Evolutionary conservation across 2,329 filamentous ascomycete genomes (phyloP).

Genomic region (Lasiodiplodia theobromae): DNA sequence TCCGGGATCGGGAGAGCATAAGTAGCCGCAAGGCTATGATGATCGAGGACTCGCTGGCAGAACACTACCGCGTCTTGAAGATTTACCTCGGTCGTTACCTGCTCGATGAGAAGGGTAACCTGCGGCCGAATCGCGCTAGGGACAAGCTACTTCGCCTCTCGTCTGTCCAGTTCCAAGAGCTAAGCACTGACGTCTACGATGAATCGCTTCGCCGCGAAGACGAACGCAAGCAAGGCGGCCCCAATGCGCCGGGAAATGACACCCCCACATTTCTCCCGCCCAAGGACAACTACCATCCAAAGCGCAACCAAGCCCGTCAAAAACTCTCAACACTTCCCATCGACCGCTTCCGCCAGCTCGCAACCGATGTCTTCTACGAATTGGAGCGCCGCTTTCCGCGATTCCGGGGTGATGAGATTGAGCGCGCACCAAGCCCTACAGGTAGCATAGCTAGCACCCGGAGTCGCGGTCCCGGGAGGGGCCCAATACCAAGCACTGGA

Average conservation of each 20-base stretch:
- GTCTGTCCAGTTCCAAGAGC: slow-evolving; percentile 91
- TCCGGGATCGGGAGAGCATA: slow-evolving; percentile 61
- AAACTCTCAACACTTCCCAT: slow-evolving; percentile 89
- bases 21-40: slow-evolving; percentile 65
- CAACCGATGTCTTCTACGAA: slow-evolving; percentile 95
- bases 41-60: slow-evolving; percentile 74
- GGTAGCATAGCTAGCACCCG: slow-evolving; percentile 62
- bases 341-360: slow-evolving; percentile 86
- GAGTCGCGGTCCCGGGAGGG: slow-evolving; percentile 65
- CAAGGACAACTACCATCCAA: slow-evolving; percentile 91
- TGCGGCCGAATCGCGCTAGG: slow-evolving; percentile 84
- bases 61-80: slow-evolving; percentile 84
- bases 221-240: slow-evolving; percentile 54
- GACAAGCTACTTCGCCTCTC: slow-evolving; percentile 94
- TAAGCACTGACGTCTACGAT: slow-evolving; percentile 97
- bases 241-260: slow-evolving; percentile 55
- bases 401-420: slow-evolving; percentile 74
- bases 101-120: slow-evolving; percentile 76
- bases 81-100: slow-evolving; percentile 74
- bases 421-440: slow-evolving; percentile 71
- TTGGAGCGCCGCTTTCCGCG: slow-evolving; percentile 87
- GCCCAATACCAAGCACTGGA: slow-evolving; percentile 60
- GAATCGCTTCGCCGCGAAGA: slow-evolving; percentile 88
- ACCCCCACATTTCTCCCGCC: slow-evolving; percentile 73
- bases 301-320: slow-evolving; percentile 96